Evolutionary conservation across 2,329 filamentous ascomycete genomes (phyloP).

Genomic region (Penicillium occitanis): DNA sequence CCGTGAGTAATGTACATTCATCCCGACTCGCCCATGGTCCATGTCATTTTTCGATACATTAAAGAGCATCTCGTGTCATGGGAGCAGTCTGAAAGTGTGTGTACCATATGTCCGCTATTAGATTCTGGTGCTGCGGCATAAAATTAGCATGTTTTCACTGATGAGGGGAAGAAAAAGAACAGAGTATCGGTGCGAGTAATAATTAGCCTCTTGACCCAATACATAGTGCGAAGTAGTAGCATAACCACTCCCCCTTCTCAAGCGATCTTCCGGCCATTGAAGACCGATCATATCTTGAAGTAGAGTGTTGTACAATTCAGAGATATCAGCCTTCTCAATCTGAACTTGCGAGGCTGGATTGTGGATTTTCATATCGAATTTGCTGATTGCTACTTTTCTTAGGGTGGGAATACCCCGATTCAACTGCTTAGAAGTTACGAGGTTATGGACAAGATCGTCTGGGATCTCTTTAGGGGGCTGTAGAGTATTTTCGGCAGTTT

Average conservation of each 20-base stretch:
- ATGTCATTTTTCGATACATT: neutral
- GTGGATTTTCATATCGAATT: constrained; percentile 23
- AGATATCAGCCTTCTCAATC: neutral
- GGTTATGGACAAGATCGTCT: neutral
- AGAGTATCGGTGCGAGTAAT: neutral
- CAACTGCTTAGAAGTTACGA: constrained; percentile 13
- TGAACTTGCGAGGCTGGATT: constrained; percentile 8
- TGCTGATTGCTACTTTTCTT: constrained; percentile 23
- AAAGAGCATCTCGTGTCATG: neutral
- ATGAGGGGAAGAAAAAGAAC: neutral
- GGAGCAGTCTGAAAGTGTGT: neutral
- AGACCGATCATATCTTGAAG: constrained; percentile 16
- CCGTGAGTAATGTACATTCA: neutral
- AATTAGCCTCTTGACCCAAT: neutral
- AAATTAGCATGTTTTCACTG: neutral
- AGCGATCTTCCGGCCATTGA: neutral
- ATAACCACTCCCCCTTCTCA: neutral
- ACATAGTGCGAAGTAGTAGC: neutral
- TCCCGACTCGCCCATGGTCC: neutral
- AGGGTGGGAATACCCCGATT: constrained; percentile 20
- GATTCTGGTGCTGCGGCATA: neutral
- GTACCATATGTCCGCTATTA: neutral
- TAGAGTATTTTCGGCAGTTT: neutral
- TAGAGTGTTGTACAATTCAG: neutral
- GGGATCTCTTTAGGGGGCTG: constrained; percentile 13